phyloP scores from a whole-genome alignment of 2,329 filamentous ascomycete genomes.

The Trichoderma endophyticum region DNA sequence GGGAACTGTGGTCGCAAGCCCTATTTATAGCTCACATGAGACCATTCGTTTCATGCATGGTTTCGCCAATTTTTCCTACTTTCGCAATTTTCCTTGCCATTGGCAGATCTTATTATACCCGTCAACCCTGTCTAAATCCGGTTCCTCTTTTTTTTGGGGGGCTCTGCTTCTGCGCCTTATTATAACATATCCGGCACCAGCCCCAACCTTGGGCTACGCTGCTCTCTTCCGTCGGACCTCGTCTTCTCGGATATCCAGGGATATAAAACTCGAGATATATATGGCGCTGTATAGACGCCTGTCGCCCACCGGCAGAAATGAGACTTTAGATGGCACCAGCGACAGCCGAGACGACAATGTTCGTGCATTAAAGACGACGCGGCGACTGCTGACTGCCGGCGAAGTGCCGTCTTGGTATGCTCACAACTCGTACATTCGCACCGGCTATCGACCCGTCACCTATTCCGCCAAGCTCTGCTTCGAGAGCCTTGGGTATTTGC shows the following conservation, averaged over 20 bases:
- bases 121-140: neutral
- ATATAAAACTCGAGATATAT: neutral
- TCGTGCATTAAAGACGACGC: neutral
- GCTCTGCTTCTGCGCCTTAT: neutral
- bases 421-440: constrained; percentile 40
- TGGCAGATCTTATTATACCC: neutral
- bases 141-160: neutral
- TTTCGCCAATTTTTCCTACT: neutral
- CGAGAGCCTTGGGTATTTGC: constrained; percentile 39
- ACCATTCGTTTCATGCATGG: neutral
- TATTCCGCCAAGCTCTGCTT: constrained; percentile 37
- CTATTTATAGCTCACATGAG: neutral
- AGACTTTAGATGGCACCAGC: neutral
- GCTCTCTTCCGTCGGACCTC: neutral
- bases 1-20: neutral
- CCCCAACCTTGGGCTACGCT: neutral
- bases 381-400: neutral
- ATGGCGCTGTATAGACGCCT: constrained; percentile 4
- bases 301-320: neutral
- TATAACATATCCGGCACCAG: neutral
- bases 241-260: neutral
- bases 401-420: constrained; percentile 41
- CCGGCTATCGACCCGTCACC: constrained; percentile 43
- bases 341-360: neutral
- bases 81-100: neutral